Base-by-base conservation (phyloP, 768 basidiomycete genomes). In the Amanita phalloides region DNA sequence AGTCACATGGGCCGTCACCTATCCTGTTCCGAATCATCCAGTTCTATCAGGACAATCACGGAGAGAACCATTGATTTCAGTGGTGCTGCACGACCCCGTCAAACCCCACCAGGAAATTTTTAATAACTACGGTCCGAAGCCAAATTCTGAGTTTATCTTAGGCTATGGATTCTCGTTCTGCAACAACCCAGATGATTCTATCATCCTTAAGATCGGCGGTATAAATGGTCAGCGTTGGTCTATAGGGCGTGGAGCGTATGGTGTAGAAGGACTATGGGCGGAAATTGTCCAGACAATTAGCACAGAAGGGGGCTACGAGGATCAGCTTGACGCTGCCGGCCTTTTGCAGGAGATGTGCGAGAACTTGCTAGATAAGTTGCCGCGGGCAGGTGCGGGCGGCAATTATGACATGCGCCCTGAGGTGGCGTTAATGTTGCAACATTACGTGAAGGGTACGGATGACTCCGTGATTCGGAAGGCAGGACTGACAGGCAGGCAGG, bases 41-140 rank as follows among this genome's bases (percentile, higher is more conserved):
- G 50, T 54, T 14, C 28, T 60, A 36, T 36, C 51, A 6, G 28
- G 43, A 21, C 14, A 47, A 44, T 35, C 54, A 5, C 44, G 56
- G 13, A 33, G 54, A 45, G 60, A 61, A 23, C 63, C 75, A 45
- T 65, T 64, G 13, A 76, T 94, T 51, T 79, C 85, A 1, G 74
- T 95, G 48, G 69, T 87, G 2, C 66, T 76, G 6, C 84, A 84
- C 58, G 64, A 59, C 1, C 45, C 69, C 0, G 67, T 71, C 3
- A 55, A 56, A 1, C 55, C 65, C 1, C 76, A 73, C 13, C 60
- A 71, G 23, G 86, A 92, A 62, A 68, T 94, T 17, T 81, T 84
- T 69, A 95, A 93, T 68, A 95, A 95, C 63, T 96, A 96, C 64
- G 94, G 93, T 0, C 78, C 83, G 0, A 96, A 96, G 62, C 81